phyloP scores from a whole-genome alignment of 2,329 filamentous ascomycete species.

The Grosmannia clavigera region DNA sequence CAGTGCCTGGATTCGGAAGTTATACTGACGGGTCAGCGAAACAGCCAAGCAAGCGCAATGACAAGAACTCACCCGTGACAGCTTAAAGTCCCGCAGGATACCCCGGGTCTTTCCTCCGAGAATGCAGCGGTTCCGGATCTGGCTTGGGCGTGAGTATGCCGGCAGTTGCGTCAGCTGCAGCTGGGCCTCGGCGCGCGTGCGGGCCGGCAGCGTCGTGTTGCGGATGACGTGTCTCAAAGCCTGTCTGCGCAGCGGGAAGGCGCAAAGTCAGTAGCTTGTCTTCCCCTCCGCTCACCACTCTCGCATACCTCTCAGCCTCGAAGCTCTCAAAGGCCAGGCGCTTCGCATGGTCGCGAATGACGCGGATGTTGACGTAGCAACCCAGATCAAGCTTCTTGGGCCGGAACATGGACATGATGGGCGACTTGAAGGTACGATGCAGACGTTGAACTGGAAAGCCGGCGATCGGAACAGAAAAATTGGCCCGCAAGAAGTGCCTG shows the following conservation, averaged over 20 bases:
- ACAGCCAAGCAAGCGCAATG: not conserved
- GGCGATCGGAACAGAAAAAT: not conserved
- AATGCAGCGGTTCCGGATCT: slow-evolving; percentile 89
- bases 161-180: slow-evolving; percentile 92
- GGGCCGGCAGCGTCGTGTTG: slow-evolving; percentile 73
- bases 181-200: slow-evolving; percentile 82
- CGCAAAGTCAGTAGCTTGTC: not conserved
- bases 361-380: slow-evolving; percentile 74
- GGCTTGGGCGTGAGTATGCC: slow-evolving; percentile 82
- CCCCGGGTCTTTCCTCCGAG: slow-evolving; percentile 81
- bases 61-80: slow-evolving; percentile 64
- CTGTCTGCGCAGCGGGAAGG: slow-evolving; percentile 48
- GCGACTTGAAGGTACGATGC: not conserved
- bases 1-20: slow-evolving; percentile 83
- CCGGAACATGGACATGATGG: slow-evolving; percentile 71
- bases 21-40: slow-evolving; percentile 50
- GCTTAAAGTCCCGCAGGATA: slow-evolving; percentile 86
- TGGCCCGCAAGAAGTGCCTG: not conserved
- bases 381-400: slow-evolving; percentile 82
- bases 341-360: slow-evolving; percentile 93
- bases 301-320: slow-evolving; percentile 69
- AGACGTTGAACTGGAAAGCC: not conserved
- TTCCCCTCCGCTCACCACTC: not conserved
- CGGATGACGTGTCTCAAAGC: slow-evolving; percentile 85
- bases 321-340: slow-evolving; percentile 78